Conservation (phyloP, 2,329 filamentous ascomycete species). For the Botrytis porri region DNA sequence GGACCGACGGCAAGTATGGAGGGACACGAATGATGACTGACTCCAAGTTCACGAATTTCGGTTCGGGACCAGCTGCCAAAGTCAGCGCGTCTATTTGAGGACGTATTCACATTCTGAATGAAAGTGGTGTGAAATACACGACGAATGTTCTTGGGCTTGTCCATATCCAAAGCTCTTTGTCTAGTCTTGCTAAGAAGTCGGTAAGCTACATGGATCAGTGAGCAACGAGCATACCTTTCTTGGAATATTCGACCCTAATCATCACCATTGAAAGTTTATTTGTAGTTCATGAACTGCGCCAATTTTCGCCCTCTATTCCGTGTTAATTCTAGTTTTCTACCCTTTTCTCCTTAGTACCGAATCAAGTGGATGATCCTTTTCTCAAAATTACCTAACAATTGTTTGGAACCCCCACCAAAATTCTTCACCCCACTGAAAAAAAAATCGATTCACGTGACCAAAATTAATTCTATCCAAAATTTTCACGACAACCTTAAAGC, state of each 20-base stretch:
- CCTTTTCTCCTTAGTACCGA: neutral
- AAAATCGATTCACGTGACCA: neutral
- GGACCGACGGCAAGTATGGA: neutral
- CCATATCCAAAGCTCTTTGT: neutral
- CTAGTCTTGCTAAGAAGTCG: neutral
- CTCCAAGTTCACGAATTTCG: neutral
- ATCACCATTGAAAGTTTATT: neutral
- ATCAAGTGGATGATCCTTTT: neutral
- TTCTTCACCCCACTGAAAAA: neutral
- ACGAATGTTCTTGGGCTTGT: neutral
- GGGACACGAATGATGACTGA: neutral
- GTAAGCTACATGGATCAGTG: neutral
- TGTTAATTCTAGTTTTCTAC: neutral
- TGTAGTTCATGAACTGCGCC: neutral
- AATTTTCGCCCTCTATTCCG: neutral
- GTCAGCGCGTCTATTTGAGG: neutral
- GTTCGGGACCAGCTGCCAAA: neutral
- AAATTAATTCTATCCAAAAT: neutral
- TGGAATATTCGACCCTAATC: neutral
- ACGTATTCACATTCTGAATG: neutral
- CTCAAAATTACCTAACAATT: neutral
- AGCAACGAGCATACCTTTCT: neutral
- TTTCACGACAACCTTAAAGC: neutral
- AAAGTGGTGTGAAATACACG: neutral
- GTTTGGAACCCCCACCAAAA: neutral